These are phyloP conservation scores for Cercospora zeina DNA, from an alignment of 2,329 filamentous ascomycete genomes.

Conservation along the genomic window DNA sequence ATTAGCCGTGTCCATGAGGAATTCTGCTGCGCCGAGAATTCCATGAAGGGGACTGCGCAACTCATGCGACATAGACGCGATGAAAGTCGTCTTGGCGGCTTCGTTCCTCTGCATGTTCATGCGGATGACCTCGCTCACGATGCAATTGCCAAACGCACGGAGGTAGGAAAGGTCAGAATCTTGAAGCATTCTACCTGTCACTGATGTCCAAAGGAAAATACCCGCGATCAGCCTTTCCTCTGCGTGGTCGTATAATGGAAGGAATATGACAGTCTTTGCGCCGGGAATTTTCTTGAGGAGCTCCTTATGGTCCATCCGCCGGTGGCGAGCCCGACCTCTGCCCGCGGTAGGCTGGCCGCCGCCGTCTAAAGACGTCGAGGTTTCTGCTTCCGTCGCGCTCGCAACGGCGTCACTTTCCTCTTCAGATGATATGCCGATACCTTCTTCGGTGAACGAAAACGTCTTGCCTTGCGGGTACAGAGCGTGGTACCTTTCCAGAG, in stretches of 20 bases:
- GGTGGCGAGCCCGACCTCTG: constrained; percentile 38
- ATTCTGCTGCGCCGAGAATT: constrained; percentile 53
- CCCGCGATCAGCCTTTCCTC: constrained; percentile 47
- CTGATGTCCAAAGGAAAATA: constrained; percentile 50
- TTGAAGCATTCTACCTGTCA: constrained; percentile 44
- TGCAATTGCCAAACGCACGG: constrained; percentile 44
- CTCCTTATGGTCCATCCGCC: constrained; percentile 41
- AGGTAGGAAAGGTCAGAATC: constrained; percentile 47
- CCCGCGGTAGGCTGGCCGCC: constrained; percentile 44
- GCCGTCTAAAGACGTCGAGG: constrained; percentile 47
- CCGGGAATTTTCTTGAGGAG: constrained; percentile 44
- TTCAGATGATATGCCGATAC: constrained; percentile 31
- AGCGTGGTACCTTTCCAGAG: constrained; percentile 36
- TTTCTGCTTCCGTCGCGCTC: constrained; percentile 30
- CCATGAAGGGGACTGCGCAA: constrained; percentile 52
- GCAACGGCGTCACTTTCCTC: constrained; percentile 30
- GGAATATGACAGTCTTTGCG: constrained; percentile 50
- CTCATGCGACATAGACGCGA: constrained; percentile 56
- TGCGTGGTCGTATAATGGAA: constrained; percentile 55
- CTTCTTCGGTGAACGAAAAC: constrained; percentile 35
- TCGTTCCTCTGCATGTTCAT: constrained; percentile 46
- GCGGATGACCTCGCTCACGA: constrained; percentile 44
- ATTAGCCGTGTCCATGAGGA: constrained; percentile 50
- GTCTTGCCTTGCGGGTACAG: constrained; percentile 34
- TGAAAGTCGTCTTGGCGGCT: constrained; percentile 54